Percentiles rank a stretch among this genome's conserved stretches.
Evolutionary conservation across 192 early-diverging fungal species (phyloP).

Genomic region (Phycomyces blakesleeanus): DNA sequence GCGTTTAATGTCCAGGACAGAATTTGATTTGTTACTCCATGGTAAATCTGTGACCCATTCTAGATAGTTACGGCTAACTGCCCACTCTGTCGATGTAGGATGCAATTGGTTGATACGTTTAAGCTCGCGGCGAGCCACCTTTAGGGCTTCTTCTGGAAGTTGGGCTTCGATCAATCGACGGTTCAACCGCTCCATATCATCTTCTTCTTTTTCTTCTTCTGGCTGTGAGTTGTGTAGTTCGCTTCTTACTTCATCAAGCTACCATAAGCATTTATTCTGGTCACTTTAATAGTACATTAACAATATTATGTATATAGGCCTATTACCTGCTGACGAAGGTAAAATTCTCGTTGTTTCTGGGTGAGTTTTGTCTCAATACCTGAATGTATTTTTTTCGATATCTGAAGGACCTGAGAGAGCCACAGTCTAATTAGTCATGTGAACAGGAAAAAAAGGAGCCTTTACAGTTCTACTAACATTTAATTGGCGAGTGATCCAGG

Average conservation of each 20-base stretch:
- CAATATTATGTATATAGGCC: not conserved
- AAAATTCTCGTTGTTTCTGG: constrained; percentile 77
- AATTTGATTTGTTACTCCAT: constrained; percentile 62
- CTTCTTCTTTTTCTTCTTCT: constrained; percentile 47
- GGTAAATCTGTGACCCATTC: constrained; percentile 76
- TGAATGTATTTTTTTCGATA: constrained; percentile 72
- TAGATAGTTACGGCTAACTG: constrained; percentile 73
- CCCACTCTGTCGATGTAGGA: constrained; percentile 73
- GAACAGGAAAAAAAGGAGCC: too few species aligned
- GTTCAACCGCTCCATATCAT: constrained; percentile 60
- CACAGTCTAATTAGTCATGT: too few species aligned
- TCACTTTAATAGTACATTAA: not conserved
- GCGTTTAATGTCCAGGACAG: constrained; percentile 62
- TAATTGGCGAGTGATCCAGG: constrained; percentile 70
- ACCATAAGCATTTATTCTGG: not conserved
- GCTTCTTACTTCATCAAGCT: constrained; percentile 78
- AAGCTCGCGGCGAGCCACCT: constrained; percentile 59
- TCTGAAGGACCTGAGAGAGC: constrained; percentile 61
- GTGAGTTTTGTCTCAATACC: constrained; percentile 73
- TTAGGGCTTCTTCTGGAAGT: constrained; percentile 60
- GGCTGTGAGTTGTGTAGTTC: constrained; percentile 59
- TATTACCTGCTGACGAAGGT: constrained; percentile 70
- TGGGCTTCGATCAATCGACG: constrained; percentile 56
- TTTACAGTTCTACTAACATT: constrained; percentile 36
- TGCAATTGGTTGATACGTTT: constrained; percentile 67